Base-by-base conservation (phyloP, 768 basidiomycete species). In the Artomyces pyxidatus region DNA sequence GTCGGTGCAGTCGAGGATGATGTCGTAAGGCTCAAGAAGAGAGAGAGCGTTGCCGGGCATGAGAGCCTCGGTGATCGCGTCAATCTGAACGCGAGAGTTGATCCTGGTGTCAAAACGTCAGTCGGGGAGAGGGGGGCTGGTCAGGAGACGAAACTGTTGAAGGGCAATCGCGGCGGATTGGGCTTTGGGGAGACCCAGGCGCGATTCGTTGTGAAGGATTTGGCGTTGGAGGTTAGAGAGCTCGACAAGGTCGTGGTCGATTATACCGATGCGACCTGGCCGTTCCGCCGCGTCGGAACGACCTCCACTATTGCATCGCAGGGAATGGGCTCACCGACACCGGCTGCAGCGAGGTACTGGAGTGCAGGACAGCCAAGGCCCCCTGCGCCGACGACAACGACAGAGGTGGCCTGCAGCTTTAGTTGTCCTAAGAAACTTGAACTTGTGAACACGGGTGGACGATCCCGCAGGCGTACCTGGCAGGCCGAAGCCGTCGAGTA, bases 311-410 rank as follows among this genome's bases (percentile, higher is more conserved):
- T 25, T 27, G 27, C 23, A 25, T 29, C 46, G 39, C 17, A 49
- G 26, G 30, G 32, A 11, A 42, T 10, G 5, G 38, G 61, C 84
- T 55, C 58, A 89, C 95, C 95, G 50, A 98, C 75, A 22, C 96
- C 96, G 12, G 90, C 87, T 6, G 91, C 89, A 4, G 81, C 90
- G 10, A 99, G 79, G 65, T 98, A 96, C 61, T 96, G 91, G 40
- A 99, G 72, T 35, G 89, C 90, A 41, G 96, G 93, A 64, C 96
- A 98, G 10, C 96, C 96, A 11, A 99, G 74, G 8, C 96, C 96
- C 0, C 96, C 96, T 14, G 94, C 96, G 23, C 96, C 96, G 3
- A 97, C 79, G 3, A 98, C 90, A 14, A 82, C 81, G 2, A 94
- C 82, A 2, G 83, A 81, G 0, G 92, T 79, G 7, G 70, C 59